phyloP scores from a whole-genome alignment of 2,329 filamentous ascomycete genomes.

The Ophiostoma populinum region DNA sequence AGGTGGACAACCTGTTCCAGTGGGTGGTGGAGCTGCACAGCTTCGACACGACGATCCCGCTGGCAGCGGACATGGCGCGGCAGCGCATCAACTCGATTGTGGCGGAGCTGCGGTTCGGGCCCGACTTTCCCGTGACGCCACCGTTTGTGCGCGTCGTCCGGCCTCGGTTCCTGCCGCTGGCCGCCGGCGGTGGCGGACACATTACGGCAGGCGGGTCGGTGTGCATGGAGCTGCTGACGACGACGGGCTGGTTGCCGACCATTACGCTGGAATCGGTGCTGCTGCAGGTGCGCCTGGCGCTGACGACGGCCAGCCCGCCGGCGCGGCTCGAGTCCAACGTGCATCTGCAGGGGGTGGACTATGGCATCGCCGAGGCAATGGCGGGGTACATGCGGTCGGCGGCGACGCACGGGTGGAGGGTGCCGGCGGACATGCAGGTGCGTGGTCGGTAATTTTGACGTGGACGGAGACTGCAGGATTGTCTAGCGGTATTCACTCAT shows the following conservation, averaged over 20 bases:
- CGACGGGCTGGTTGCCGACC: slow-evolving; percentile 61
- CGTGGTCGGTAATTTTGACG: not conserved
- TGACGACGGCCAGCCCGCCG: slow-evolving; percentile 53
- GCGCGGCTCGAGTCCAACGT: slow-evolving; percentile 38
- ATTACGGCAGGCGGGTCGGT: slow-evolving; percentile 73
- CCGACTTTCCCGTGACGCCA: slow-evolving; percentile 58
- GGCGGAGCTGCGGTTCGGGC: slow-evolving; percentile 65
- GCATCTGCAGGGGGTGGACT: slow-evolving; percentile 25
- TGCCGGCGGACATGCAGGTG: slow-evolving; percentile 1
- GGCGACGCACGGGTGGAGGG: slow-evolving; percentile 49
- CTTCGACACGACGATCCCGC: slow-evolving; percentile 50
- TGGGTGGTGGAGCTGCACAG: slow-evolving; percentile 86
- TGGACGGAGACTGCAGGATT: not conserved
- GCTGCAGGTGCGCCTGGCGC: slow-evolving; percentile 62
- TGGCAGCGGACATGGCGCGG: slow-evolving; percentile 57
- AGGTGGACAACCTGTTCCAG: slow-evolving; percentile 62
- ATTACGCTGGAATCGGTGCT: slow-evolving; percentile 63
- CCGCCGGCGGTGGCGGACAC: slow-evolving; percentile 63
- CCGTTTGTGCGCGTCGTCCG: slow-evolving; percentile 74
- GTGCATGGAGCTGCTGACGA: slow-evolving; percentile 71
- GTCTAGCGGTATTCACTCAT: no score
- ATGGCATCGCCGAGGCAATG: slow-evolving; percentile 52
- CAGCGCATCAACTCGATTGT: slow-evolving; percentile 49
- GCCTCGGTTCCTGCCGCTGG: slow-evolving; percentile 60
- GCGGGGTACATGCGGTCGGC: slow-evolving; percentile 58